Base-by-base conservation (phyloP, 73 alveolate genomes). In the Paramecium caudatum region DNA sequence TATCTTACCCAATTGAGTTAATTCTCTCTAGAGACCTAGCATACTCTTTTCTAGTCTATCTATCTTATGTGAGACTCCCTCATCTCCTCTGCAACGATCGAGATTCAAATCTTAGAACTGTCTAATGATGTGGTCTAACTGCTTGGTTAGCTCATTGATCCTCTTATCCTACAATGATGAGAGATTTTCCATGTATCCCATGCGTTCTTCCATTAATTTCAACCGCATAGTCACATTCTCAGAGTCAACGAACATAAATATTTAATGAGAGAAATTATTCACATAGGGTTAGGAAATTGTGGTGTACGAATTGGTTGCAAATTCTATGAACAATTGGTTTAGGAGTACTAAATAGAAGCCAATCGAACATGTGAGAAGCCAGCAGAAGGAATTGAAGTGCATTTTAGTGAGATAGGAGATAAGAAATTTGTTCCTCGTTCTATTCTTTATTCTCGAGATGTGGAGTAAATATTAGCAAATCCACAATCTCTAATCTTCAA, bases 371-470 rank as follows among this genome's bases (percentile, higher is more conserved):
- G 88, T 45, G 88, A 74, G 19, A 74, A 74, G 19, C 68, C 62
- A 3, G 39, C 19, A 41, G 88, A 74, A 37, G 88, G 88, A 74
- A 74, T 74, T 3, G 88, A 74, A 41, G 69, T 43, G 19, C 65
- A 74, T 6, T 74, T 74, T 74, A 74, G 68, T 74, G 88, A 74
- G 19, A 74, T 74, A 21, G 88, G 88, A 7, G 88, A 74, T 43
- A 74, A 74, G 16, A 74, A 74, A 15, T 74, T 16, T 74, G 88
- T 74, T 16, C 88, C 88, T 4, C 2, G 88, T 5, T 37, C 88
- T 41, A 41, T 74, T n/a, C 32, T 74, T 7, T 41, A 47, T 27
- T 37, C 88, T 3, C 36, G 88, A 74, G 88, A 74, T 21, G 47
- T 41, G 0, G 88, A 74, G 4, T 10, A 37, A 21, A 74, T 74